Base-by-base conservation (phyloP, 225 moss, liverwort and hornwort species). In the Straminergon stramineum region DNA sequence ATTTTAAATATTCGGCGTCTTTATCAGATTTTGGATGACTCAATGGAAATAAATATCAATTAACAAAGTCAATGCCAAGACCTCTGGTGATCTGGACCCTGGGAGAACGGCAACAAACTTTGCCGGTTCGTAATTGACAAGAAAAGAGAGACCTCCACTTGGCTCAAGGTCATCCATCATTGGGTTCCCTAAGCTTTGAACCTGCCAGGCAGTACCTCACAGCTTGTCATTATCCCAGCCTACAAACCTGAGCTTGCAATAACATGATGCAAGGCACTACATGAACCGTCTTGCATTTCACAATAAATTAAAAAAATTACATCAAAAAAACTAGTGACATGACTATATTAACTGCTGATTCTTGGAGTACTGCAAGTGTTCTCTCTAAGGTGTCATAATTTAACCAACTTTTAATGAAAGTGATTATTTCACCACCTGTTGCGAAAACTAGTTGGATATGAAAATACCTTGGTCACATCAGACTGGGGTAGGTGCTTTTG, bases 101-200 rank as follows among this genome's bases (percentile, higher is more conserved):
- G 98, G 98, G 67, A 98, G 96, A 88, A 97, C 89, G 37, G 96
- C 94, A 90, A 98, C 88, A 69, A 95, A 94, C 73, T 90, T 95
- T 37, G 93, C 96, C 41, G 93, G 85, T 87, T 82, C 63, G 84
- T 92, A 90, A 31, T 95, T 90, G 41, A 82, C 88, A 84, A 98
- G 92, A 89, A 95, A 96, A 61, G 90, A 79, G 71, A 98, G 92
- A 83, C 91, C 90, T 81, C 97, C 96, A 62, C 87, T 90, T 65
- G 98, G 96, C 26, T 94, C 87, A 48, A 98, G 95, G 74, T 92
- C 96, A 91, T 96, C 95, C 98, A 97, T 98, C 98, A 98, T 98
- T 61, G 98, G 97, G 88, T 98, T 98, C 55, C 98, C 98, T 81
- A 97, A 90, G 89, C 92, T 89, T 88, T 93, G 93, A 69, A 98